These are phyloP conservation scores for Lepraria neglecta DNA, from an alignment of 495 filamentous ascomycete genomes.

Conservation along the genomic window DNA sequence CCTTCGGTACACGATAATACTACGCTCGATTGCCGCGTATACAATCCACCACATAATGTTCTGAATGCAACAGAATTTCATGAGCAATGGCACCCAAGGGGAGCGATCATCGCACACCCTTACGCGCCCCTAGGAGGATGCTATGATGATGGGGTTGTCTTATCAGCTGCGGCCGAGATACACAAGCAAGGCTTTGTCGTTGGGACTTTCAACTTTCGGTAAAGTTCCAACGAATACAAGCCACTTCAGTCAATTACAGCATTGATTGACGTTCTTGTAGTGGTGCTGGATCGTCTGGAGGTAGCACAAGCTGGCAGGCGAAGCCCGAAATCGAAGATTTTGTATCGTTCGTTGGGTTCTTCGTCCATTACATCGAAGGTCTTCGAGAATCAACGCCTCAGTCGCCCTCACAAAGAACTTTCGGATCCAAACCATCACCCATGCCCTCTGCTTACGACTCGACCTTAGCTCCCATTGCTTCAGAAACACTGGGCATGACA, in stretches of 20 bases:
- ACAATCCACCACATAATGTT: slow-evolving; percentile 33
- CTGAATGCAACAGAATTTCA: neutral
- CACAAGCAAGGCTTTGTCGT: slow-evolving; percentile 66
- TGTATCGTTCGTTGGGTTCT: slow-evolving; percentile 68
- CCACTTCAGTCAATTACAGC: neutral
- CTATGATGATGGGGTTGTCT: slow-evolving; percentile 76
- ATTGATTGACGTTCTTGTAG: slow-evolving; percentile 37
- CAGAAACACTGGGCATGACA: slow-evolving; percentile 10
- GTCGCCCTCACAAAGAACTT: neutral
- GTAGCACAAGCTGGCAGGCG: slow-evolving; percentile 77
- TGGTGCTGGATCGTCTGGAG: slow-evolving; percentile 68
- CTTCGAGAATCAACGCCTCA: slow-evolving; percentile 18
- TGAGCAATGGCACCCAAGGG: slow-evolving; percentile 44
- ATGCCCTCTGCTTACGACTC: slow-evolving; percentile 5
- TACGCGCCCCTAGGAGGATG: slow-evolving; percentile 83
- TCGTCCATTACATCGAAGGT: slow-evolving; percentile 60
- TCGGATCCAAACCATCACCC: neutral
- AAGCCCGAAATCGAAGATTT: slow-evolving; percentile 78
- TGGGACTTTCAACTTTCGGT: slow-evolving; percentile 92
- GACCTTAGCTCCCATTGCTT: neutral
- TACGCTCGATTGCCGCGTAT: slow-evolving; percentile 71
- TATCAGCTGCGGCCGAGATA: slow-evolving; percentile 54
- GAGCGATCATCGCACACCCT: slow-evolving; percentile 81
- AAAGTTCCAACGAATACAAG: slow-evolving; percentile 15
- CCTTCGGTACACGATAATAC: slow-evolving; percentile 76